Evolutionary conservation across 1,284 basidiomycete species (phyloP), one percentile per base, ranked within the genome.

Genomic region (Apiotrichum gamsii): DNA sequence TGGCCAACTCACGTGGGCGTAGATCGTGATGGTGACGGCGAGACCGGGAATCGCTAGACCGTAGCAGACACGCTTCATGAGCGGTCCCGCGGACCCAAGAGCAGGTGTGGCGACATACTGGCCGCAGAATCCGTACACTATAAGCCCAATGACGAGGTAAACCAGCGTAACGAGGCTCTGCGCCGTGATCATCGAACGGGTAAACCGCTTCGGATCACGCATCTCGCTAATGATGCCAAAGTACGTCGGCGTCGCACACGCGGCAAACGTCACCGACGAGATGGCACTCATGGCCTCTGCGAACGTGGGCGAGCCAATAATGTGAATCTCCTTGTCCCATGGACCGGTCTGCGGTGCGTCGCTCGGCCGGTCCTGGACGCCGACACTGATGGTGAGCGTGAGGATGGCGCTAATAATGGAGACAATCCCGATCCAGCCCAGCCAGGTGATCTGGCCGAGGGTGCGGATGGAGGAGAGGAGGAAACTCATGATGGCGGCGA

Each of bases 1-100:
- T 2, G 14, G 32, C 2, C 37, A 25, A 14, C 39, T n/a, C n/a
- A n/a, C 42, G 37, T 51, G 39, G 43, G 47, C 39, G 45, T 37
- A 52, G 29, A 53, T 53, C 15, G 44, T 44, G 8, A 53, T 34
- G 8, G 37, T 33, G n/a, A 43, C 51, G 20, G 49, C 39, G 3
- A 72, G 56, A 14, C 59, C 67, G 0, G 66, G 67, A 19, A 72
- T 28, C n/a, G 65, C 63, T 15, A 71, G 44, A 5, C 65, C 66
- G 52, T 69, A 69, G 29, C 45, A 55, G 43, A 65, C 45, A 13
- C 32, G 37, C 58, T 72, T 69, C 44, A 74, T 57, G 25, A 64
- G 49, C 3, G 44, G 41, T 29, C 72, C 71, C 28, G 70, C 67
- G 5, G 60, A 60, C 0, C 69, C 68, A n/a, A 69, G 61, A 1